Evolutionary conservation across 2,329 filamentous ascomycete genomes (phyloP).

Genomic region (Aspergillus transmontanensis): DNA sequence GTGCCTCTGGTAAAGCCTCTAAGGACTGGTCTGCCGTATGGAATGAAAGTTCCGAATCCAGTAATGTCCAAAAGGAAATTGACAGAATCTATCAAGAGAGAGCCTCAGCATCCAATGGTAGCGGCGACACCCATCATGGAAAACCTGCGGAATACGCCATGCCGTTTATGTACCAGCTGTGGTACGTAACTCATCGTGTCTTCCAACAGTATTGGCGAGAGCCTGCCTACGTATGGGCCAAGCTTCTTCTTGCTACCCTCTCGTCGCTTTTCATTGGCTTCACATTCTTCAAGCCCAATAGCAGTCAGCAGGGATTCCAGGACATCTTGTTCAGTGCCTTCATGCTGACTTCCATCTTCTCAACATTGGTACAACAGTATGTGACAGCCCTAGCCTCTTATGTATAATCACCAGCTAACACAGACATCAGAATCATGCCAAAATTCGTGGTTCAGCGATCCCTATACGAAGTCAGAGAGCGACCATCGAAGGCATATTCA

Average conservation of each 20-base stretch:
- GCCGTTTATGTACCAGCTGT: slow-evolving; percentile 67
- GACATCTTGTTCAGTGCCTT: slow-evolving; percentile 88
- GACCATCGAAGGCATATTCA: slow-evolving; percentile 79
- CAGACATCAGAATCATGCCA: slow-evolving; percentile 60
- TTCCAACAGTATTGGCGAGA: slow-evolving; percentile 91
- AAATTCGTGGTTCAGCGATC: slow-evolving; percentile 81
- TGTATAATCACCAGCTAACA: slow-evolving; percentile 5
- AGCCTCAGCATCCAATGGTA: slow-evolving; percentile 34
- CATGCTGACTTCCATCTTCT: slow-evolving; percentile 65
- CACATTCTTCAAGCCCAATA: slow-evolving; percentile 72
- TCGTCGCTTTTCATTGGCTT: slow-evolving; percentile 76
- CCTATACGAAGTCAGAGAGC: slow-evolving; percentile 82
- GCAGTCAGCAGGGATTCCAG: slow-evolving; percentile 75
- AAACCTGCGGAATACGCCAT: slow-evolving; percentile 89
- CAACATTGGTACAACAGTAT: slow-evolving; percentile 56
- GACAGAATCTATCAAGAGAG: slow-evolving; percentile 57
- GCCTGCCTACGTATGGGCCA: slow-evolving; percentile 83
- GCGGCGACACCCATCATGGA: slow-evolving; percentile 57
- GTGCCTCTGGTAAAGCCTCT: slow-evolving; percentile 67
- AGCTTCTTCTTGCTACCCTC: slow-evolving; percentile 67
- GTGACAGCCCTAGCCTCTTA: slow-evolving; percentile 40
- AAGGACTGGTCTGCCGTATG: slow-evolving; percentile 66
- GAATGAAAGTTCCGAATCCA: slow-evolving; percentile 60
- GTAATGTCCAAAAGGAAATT: slow-evolving; percentile 59
- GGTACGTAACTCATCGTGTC: slow-evolving; percentile 69